A percentile compares a stretch with the other conserved stretches of the same genome.
Evolutionary conservation across 768 basidiomycete species (phyloP).

Genomic region (Amanita molliuscula): DNA sequence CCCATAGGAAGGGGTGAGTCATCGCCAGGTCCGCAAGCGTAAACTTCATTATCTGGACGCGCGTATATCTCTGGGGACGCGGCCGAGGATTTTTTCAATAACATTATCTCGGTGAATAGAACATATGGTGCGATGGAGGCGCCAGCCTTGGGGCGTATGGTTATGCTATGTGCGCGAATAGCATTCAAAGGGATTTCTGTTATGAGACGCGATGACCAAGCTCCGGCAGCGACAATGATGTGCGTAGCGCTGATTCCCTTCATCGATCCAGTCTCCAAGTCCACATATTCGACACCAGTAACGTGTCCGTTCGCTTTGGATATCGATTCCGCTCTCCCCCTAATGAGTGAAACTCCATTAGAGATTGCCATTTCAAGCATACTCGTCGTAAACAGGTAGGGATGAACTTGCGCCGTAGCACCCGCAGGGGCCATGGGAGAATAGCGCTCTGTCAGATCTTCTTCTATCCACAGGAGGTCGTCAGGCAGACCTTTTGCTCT

Average conservation of each 20-base stretch:
- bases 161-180: constrained; percentile 67
- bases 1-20: constrained; percentile 53
- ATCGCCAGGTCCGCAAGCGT: constrained; percentile 76
- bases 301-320: constrained; percentile 28
- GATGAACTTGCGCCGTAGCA: constrained; percentile 73
- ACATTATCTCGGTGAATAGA: constrained; percentile 68
- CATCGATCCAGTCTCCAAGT: constrained; percentile 14
- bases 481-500: constrained; percentile 31
- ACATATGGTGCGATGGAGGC: constrained; percentile 60
- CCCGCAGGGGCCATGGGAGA: constrained; percentile 42
- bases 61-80: constrained; percentile 64
- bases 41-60: constrained; percentile 58
- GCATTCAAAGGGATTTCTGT: constrained; percentile 46
- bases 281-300: constrained; percentile 37
- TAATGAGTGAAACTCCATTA: constrained; percentile 37
- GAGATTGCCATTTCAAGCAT: constrained; percentile 59
- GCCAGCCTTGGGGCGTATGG: constrained; percentile 37
- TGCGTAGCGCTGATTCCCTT: constrained; percentile 47
- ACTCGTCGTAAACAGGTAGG: constrained; percentile 60
- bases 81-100: constrained; percentile 11
- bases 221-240: constrained; percentile 74
- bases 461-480: constrained; percentile 43
- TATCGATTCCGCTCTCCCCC: constrained; percentile 36
- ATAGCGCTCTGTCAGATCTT: constrained; percentile 52
- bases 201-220: constrained; percentile 67